Base-by-base conservation (phyloP, 2,329 filamentous ascomycete species). In the Tothia fuscella region DNA sequence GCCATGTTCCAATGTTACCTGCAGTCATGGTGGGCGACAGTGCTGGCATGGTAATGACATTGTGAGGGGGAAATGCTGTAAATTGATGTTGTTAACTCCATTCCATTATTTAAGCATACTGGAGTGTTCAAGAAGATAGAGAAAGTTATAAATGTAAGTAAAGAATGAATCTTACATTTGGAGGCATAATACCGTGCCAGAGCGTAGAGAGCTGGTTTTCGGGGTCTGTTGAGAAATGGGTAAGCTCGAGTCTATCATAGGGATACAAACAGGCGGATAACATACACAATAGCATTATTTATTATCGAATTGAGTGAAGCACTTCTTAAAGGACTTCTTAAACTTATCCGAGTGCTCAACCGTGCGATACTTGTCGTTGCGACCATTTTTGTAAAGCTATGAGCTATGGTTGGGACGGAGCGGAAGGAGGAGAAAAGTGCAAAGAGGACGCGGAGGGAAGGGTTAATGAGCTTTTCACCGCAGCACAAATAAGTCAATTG, bases 1-100 rank as follows among this genome's bases (percentile, higher is more conserved):
- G 86, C 91, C 91, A 98, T 50, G 79, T 71, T 56, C 91, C 93
- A 64, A 98, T 93, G 71, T 93, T 94, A 62, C 91, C 91, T 48
- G 84, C 73, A 49, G 84, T 88, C 91, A 98, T 98, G 54, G 91
- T 98, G 42, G 91, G 91, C 49, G 91, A 98, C 56, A 98, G 74
- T 45, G 91, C 91, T 51, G 91, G 91, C 91, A 98, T 98, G 72
- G 78, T 91, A 70, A 98, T 80, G 64, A 98, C 72, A 53, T 83
- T 89, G 70, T 98, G 91, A 53, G 87, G 78, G 52, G 91, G 93
- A 71, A 85, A 96, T 38, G 89, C 93, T 91, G 70, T 74, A 41
- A 53, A 51, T 25, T 26, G 22, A 26, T 17, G 36, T 42, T 45
- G 47, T 56, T 50, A 60, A 63, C 60, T 53, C 54, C 20, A 36